Percentiles rank a stretch among this genome's conserved stretches.
Evolutionary conservation across 108 stramenopile species (phyloP).

Genomic region (Nitzschia sp.): DNA sequence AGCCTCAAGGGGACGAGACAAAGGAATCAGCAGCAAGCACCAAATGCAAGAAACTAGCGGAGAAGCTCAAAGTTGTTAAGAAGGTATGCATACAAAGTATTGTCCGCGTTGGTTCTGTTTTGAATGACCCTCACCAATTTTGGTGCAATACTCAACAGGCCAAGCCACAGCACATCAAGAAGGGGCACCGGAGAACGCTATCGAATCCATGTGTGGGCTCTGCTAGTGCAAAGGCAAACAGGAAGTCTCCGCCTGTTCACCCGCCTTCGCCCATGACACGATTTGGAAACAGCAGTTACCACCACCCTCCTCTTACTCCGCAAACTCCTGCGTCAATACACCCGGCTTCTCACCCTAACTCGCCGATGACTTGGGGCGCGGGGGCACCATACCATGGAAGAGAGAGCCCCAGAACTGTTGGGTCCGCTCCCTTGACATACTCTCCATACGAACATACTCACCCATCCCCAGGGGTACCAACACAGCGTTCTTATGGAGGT

Average conservation of each 20-base stretch:
- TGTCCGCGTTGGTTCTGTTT: not conserved
- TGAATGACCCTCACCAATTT: conserved; percentile 3
- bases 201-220: conserved; percentile 31
- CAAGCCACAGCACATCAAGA: conserved; percentile 19
- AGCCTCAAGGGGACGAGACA: not conserved
- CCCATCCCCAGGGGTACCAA: not conserved
- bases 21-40: not conserved
- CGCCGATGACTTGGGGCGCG: conserved; percentile 34
- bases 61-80: conserved; percentile 11
- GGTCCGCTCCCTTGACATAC: conserved; percentile 12
- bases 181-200: conserved; percentile 30
- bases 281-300: conserved; percentile 3
- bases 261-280: conserved; percentile 2
- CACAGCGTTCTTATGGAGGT: conserved; percentile 4
- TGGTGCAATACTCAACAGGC: not conserved
- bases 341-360: conserved; percentile 24
- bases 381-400: not conserved
- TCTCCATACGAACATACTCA: conserved; percentile 10
- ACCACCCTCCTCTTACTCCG: conserved; percentile 29
- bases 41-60: conserved; percentile 6
- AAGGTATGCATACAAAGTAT: not conserved
- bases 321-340: conserved; percentile 13
- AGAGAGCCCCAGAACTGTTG: conserved; percentile 15
- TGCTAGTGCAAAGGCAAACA: not conserved
- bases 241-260: not conserved